phyloP scores from a whole-genome alignment of 1,139 yeast species.

The Kodamaea anthophila region DNA sequence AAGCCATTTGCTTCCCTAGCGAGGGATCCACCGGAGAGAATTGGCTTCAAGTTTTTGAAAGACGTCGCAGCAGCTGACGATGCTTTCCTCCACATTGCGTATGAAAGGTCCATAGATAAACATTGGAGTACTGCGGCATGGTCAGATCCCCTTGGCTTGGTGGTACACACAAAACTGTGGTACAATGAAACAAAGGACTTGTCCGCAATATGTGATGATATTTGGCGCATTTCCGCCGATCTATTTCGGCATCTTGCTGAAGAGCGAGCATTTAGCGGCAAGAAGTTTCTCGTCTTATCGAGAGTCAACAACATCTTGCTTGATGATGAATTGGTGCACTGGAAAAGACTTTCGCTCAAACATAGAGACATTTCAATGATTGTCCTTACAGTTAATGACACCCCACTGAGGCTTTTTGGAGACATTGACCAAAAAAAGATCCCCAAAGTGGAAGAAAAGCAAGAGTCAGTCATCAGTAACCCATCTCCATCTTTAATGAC shows the following conservation, averaged over 20 bases:
- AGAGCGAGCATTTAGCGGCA: constrained; percentile 41
- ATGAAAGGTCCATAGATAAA: constrained; percentile 73
- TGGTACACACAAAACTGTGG: constrained; percentile 65
- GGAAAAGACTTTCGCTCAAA: constrained; percentile 62
- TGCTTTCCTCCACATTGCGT: constrained; percentile 76
- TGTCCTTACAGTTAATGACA: constrained; percentile 65
- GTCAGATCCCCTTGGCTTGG: constrained; percentile 77
- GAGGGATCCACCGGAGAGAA: constrained; percentile 38
- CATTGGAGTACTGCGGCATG: constrained; percentile 86
- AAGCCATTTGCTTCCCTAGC: constrained; percentile 38
- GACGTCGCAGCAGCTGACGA: constrained; percentile 48
- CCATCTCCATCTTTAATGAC: constrained; percentile 20
- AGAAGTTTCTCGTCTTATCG: constrained; percentile 60
- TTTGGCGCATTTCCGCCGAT: constrained; percentile 32
- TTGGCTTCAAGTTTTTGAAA: constrained; percentile 45
- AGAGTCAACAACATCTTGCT: constrained; percentile 68
- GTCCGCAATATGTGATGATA: constrained; percentile 33
- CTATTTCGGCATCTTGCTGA: constrained; percentile 34
- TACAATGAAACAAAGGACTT: constrained; percentile 18
- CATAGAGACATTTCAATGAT: constrained; percentile 61
- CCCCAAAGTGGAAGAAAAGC: constrained; percentile 1
- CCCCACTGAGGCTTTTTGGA: constrained; percentile 47
- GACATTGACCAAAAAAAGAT: constrained; percentile 5
- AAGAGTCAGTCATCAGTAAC: constrained; percentile 1
- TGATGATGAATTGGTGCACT: constrained; percentile 71